Conservation (phyloP, 192 early-diverging fungal genomes). For the Powellomyces hirtus region DNA sequence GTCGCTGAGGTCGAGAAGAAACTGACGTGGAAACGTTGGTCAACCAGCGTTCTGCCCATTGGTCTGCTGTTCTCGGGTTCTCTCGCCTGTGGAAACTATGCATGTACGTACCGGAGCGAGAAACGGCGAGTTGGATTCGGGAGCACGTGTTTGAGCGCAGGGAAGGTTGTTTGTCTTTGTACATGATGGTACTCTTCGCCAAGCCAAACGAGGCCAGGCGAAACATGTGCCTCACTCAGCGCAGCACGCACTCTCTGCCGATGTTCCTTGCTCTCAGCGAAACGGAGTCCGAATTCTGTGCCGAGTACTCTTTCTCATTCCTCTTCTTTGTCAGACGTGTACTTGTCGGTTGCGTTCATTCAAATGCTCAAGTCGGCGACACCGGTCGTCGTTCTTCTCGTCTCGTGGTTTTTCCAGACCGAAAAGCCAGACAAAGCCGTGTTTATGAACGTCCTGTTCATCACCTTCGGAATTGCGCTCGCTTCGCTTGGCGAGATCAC, state of each 20-base stretch:
- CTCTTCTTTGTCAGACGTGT: constrained; percentile 16
- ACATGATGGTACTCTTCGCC: no score
- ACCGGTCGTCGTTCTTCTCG: constrained; percentile 33
- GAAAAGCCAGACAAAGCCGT: constrained; percentile 24
- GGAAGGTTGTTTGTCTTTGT: no score
- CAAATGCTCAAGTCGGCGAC: constrained; percentile 44
- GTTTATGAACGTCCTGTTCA: constrained; percentile 30
- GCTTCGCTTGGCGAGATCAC: constrained; percentile 35
- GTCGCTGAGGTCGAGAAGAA: constrained; percentile 56
- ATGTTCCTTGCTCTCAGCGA: no score
- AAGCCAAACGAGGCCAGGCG: no score
- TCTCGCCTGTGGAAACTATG: constrained; percentile 31
- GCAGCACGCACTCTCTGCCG: no score
- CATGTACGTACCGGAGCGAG: constrained; percentile 14
- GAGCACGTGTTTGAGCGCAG: no score
- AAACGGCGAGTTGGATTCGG: no score
- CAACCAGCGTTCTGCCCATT: constrained; percentile 33
- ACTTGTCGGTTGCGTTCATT: constrained; percentile 36
- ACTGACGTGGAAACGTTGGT: not conserved
- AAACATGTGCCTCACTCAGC: no score
- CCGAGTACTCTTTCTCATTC: not conserved
- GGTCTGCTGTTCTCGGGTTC: constrained; percentile 34
- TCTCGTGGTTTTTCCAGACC: constrained; percentile 7
- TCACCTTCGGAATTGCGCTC: constrained; percentile 36
- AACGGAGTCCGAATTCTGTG: no score